A percentile compares a stretch with the other conserved stretches of the same genome.
These are phyloP conservation scores for Punctularia strigosozonata DNA, from an alignment of 768 basidiomycete species.

Conservation along the genomic window DNA sequence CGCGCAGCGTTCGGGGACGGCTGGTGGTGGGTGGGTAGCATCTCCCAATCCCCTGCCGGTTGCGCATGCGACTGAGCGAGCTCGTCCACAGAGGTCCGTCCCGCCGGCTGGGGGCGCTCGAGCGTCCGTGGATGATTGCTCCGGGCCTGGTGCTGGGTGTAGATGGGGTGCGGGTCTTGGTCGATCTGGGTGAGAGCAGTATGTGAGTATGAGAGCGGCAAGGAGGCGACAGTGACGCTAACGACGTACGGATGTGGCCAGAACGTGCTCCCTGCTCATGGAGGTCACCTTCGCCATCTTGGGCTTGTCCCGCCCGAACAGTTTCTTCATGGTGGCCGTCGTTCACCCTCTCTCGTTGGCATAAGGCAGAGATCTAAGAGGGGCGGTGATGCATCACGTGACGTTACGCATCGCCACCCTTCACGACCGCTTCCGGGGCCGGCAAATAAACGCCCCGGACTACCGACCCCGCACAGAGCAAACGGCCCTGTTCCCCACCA, in stretches of 20 bases:
- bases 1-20: slow-evolving; percentile 7
- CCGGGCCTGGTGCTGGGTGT: not conserved
- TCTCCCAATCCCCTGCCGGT: slow-evolving; percentile 41
- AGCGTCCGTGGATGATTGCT: not conserved
- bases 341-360: too few species aligned
- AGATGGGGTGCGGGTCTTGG: not conserved
- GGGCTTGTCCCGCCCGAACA: slow-evolving; percentile 41
- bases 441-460: too few species aligned
- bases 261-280: slow-evolving; percentile 13
- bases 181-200: not conserved
- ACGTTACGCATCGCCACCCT: too few species aligned
- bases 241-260: slow-evolving; percentile 19
- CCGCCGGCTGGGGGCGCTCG: not conserved
- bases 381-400: too few species aligned
- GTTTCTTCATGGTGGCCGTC: slow-evolving; percentile 49
- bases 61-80: slow-evolving; percentile 18
- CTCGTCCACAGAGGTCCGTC: slow-evolving; percentile 8
- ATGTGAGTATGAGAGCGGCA: not conserved
- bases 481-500: too few species aligned
- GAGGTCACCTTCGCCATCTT: slow-evolving; percentile 23
- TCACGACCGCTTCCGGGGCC: too few species aligned
- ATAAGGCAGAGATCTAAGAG: too few species aligned
- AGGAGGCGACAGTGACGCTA: slow-evolving; percentile 15
- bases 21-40: slow-evolving; percentile 21
- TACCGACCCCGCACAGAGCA: too few species aligned